Percentiles rank a stretch among this genome's conserved stretches.
Evolutionary conservation across 768 basidiomycete species (phyloP).

Genomic region (Naganishia randhawae): DNA sequence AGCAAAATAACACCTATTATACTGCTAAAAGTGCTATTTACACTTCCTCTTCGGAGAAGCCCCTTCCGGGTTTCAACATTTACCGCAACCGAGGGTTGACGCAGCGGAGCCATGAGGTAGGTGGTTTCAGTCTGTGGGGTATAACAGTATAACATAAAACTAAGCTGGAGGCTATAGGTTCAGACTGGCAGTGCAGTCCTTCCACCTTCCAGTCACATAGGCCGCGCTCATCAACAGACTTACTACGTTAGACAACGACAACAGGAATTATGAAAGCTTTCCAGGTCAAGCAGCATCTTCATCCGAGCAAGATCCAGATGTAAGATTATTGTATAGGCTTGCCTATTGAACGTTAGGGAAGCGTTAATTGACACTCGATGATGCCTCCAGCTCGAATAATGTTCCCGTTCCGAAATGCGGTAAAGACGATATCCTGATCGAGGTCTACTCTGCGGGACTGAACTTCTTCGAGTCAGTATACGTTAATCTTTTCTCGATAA

Average conservation of each 20-base stretch:
- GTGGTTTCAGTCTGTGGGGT: neutral
- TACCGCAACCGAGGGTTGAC: slow-evolving; percentile 13
- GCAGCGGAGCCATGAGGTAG: neutral
- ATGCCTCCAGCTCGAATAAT: slow-evolving; percentile 48
- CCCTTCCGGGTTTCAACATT: slow-evolving; percentile 8
- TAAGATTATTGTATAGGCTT: slow-evolving; percentile 29
- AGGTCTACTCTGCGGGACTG: slow-evolving; percentile 69
- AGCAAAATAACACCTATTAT: too few relatives aligned
- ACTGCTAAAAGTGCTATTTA: too few relatives aligned
- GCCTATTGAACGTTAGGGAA: neutral
- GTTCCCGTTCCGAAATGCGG: slow-evolving; percentile 61
- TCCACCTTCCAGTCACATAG: neutral
- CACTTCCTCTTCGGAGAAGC: slow-evolving; percentile 2
- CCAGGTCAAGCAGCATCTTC: slow-evolving; percentile 65
- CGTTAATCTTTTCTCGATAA: too few relatives aligned
- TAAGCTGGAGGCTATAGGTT: too few relatives aligned
- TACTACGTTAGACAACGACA: too few relatives aligned
- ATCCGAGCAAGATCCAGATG: slow-evolving; percentile 64
- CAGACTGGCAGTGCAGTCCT: neutral
- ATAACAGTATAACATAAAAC: neutral
- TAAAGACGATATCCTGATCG: slow-evolving; percentile 64
- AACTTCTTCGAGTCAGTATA: slow-evolving; percentile 65
- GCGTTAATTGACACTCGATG: neutral
- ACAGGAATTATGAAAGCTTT: slow-evolving; percentile 68
- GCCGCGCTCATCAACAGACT: too few relatives aligned